These are phyloP conservation scores for Drosera spatulata DNA, from an alignment of 179 eudicot genomes.

Conservation along the genomic window DNA sequence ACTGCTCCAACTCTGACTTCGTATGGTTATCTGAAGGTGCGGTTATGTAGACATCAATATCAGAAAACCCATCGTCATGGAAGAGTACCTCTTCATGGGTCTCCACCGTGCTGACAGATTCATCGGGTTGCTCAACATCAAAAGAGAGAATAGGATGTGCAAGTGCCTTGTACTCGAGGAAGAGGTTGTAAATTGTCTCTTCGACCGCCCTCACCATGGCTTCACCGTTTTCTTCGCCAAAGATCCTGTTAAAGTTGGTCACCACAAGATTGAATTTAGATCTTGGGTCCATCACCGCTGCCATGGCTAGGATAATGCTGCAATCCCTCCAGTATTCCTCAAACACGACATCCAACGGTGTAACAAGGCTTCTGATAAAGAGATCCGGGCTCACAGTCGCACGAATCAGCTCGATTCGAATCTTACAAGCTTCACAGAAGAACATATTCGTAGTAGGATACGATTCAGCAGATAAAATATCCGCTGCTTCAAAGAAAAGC, in stretches of 20 bases:
- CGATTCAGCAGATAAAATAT: constrained; percentile 14
- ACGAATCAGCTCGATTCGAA: constrained; percentile 20
- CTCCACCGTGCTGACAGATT: constrained; percentile 14
- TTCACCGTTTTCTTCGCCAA: constrained; percentile 25
- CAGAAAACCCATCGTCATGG: constrained; percentile 15
- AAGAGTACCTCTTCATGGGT: constrained; percentile 1
- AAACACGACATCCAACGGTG: constrained; percentile 29
- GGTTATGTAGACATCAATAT: constrained; percentile 35
- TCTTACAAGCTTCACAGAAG: constrained; percentile 26
- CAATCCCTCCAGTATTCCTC: constrained; percentile 31
- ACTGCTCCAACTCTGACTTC: constrained; percentile 30
- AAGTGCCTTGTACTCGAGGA: constrained; percentile 31
- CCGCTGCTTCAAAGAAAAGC: constrained; percentile 25
- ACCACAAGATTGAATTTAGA: constrained; percentile 28
- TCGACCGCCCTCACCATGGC: constrained; percentile 16
- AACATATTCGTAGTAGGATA: constrained; percentile 24
- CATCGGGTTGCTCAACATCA: constrained; percentile 19
- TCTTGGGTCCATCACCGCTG: constrained; percentile 47
- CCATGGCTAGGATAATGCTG: constrained; percentile 33
- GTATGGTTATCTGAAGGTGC: constrained; percentile 17
- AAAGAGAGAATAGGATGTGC: constrained; percentile 25
- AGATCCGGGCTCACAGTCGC: constrained; percentile 18
- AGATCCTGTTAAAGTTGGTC: constrained; percentile 14
- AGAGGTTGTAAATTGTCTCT: constrained; percentile 25
- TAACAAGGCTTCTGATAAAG: constrained; percentile 17